Evolutionary conservation across 495 filamentous ascomycete species (phyloP).

Genomic region (Letharia columbiana): DNA sequence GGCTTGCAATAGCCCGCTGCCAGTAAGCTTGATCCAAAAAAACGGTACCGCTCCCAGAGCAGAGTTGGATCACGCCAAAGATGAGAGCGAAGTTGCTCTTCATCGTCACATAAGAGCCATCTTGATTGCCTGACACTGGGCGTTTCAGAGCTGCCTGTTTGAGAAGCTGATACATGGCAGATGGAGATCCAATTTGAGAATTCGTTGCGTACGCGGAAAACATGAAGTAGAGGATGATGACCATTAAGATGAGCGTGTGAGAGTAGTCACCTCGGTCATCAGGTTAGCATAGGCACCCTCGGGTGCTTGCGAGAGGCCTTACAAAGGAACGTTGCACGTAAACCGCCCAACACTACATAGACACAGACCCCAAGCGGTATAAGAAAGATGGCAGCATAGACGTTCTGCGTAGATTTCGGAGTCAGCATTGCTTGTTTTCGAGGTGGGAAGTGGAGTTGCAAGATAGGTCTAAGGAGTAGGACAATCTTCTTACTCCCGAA

Average conservation of each 20-base stretch:
- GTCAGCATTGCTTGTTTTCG: too few relatives aligned
- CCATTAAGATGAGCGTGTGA: constrained; percentile 37
- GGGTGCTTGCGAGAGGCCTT: not conserved
- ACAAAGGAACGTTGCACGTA: constrained; percentile 32
- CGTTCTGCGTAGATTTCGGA: constrained; percentile 20
- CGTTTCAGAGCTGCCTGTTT: constrained; percentile 35
- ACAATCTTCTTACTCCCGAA: too few relatives aligned
- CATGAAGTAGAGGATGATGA: constrained; percentile 41
- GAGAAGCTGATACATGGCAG: constrained; percentile 41
- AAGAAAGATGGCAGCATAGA: constrained; percentile 38
- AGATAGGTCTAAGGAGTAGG: too few relatives aligned
- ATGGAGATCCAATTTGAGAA: constrained; percentile 36
- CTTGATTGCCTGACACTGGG: constrained; percentile 41
- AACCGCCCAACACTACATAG: constrained; percentile 39
- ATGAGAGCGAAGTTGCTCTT: constrained; percentile 38
- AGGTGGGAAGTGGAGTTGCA: too few relatives aligned
- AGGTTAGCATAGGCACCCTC: not conserved
- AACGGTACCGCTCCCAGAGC: constrained; percentile 32
- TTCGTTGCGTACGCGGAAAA: constrained; percentile 41
- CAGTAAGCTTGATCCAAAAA: constrained; percentile 43
- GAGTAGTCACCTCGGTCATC: constrained; percentile 32
- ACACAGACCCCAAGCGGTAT: constrained; percentile 36
- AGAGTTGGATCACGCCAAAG: constrained; percentile 34
- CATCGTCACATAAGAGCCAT: constrained; percentile 47
- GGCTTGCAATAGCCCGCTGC: constrained; percentile 43